These are phyloP conservation scores for Colletotrichum tanaceti DNA, from an alignment of 2,329 filamentous ascomycete species.

Conservation along the genomic window DNA sequence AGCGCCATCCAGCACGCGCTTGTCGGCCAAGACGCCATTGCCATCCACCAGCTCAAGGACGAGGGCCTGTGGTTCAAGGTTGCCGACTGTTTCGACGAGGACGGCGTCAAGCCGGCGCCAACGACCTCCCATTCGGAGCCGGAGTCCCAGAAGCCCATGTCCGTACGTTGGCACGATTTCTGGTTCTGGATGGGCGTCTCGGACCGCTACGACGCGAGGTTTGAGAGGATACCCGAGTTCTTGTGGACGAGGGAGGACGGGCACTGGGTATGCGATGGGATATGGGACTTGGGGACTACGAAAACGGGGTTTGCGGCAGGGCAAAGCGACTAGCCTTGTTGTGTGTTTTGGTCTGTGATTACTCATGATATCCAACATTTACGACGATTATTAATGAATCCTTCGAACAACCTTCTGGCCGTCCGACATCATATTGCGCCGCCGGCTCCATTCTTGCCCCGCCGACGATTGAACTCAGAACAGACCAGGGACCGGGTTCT, in stretches of 20 bases:
- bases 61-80: conserved; percentile 46
- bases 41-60: conserved; percentile 47
- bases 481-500: too few species aligned
- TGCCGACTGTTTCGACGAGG: conserved; percentile 46
- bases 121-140: conserved; percentile 4
- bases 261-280: conserved; percentile 45
- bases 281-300: conserved; percentile 45
- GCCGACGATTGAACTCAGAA: background rate
- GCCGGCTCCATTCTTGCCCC: background rate
- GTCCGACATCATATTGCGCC: too few species aligned
- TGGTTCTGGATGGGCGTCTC: conserved; percentile 42
- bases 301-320: conserved; percentile 35
- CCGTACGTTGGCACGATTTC: conserved; percentile 44
- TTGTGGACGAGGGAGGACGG: conserved; percentile 42
- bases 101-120: conserved; percentile 44
- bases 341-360: background rate
- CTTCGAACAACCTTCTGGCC: background rate
- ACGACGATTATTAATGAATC: background rate
- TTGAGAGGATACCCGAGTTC: conserved; percentile 44
- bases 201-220: conserved; percentile 40
- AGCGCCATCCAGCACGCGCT: conserved; percentile 45
- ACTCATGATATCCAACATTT: conserved; percentile 2
- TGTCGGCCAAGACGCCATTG: conserved; percentile 42
- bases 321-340: background rate
- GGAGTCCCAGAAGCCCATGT: conserved; percentile 32